Percentiles rank a stretch among this genome's conserved stretches.
Conservation (phyloP, 1,139 yeast species). For the Yamadazyma triangularis region DNA sequence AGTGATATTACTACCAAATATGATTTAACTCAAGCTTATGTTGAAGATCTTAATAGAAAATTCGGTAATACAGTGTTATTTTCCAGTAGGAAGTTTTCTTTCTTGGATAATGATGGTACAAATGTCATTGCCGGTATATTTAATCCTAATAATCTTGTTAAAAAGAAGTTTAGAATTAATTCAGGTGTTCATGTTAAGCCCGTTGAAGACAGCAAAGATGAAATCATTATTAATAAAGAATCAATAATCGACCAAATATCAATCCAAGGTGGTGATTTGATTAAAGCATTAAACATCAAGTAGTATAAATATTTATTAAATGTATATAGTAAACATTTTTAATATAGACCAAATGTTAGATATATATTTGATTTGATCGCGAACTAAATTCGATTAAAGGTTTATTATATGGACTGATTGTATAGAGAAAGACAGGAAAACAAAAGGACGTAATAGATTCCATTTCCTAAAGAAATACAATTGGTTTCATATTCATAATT, state of each 20-base stretch:
- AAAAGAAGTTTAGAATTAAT: slow-evolving; percentile 72
- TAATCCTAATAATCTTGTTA: slow-evolving; percentile 55
- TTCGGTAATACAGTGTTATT: slow-evolving; percentile 56
- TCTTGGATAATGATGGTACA: slow-evolving; percentile 45
- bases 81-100: slow-evolving; percentile 52
- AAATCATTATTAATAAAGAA: slow-evolving; percentile 68
- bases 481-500: too few relatives aligned
- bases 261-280: slow-evolving; percentile 70
- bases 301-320: neutral
- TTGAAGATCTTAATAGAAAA: slow-evolving; percentile 52
- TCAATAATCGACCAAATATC: slow-evolving; percentile 71
- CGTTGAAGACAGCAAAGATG: slow-evolving; percentile 39
- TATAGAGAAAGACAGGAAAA: too few relatives aligned
- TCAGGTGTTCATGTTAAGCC: slow-evolving; percentile 75
- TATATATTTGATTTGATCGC: too few relatives aligned
- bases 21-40: slow-evolving; percentile 55
- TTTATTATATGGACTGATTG: too few relatives aligned
- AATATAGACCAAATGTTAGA: too few relatives aligned
- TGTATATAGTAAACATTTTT: neutral
- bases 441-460: too few relatives aligned
- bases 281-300: slow-evolving; percentile 16
- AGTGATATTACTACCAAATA: slow-evolving; percentile 41
- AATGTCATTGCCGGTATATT: slow-evolving; percentile 76
- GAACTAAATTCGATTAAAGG: too few relatives aligned
- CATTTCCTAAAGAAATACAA: too few relatives aligned